These are phyloP conservation scores for Mycoemilia scoparia DNA, from an alignment of 192 early-diverging fungal species.

Conservation along the genomic window DNA sequence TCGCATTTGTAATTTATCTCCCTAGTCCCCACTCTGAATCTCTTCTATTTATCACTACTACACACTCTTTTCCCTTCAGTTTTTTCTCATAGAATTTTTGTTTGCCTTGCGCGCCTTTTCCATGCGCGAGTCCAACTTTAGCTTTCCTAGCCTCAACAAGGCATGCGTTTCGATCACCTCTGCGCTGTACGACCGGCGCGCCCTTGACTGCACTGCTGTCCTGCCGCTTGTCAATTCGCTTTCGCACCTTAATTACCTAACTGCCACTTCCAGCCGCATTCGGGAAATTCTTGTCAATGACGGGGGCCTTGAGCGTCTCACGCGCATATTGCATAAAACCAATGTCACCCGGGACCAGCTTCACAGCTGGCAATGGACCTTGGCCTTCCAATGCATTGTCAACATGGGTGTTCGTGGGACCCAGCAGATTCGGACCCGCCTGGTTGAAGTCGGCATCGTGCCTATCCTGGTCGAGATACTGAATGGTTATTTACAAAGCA, in stretches of 20 bases:
- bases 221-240: constrained; percentile 77
- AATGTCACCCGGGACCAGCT: constrained; percentile 43
- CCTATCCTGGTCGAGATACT: constrained; percentile 68
- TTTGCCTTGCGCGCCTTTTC: neutral
- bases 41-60: neutral
- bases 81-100: neutral
- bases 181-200: constrained; percentile 80
- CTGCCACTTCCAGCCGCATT: constrained; percentile 59
- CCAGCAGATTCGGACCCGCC: constrained; percentile 52
- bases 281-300: constrained; percentile 64
- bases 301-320: constrained; percentile 75
- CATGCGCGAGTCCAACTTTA: constrained; percentile 74
- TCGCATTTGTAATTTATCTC: neutral
- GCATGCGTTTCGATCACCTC: constrained; percentile 61
- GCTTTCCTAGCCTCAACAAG: constrained; percentile 56
- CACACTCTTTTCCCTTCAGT: neutral
- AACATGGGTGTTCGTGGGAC: constrained; percentile 76
- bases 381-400: constrained; percentile 68
- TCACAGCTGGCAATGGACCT: constrained; percentile 63
- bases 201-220: constrained; percentile 79
- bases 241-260: constrained; percentile 73
- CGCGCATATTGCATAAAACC: constrained; percentile 56
- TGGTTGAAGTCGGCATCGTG: constrained; percentile 74
- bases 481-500: constrained; percentile 20
- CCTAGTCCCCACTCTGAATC: neutral